Evolutionary conservation across 2,329 filamentous ascomycete genomes (phyloP), one percentile per base, ranked within the genome.

Genomic region (Ceratocystis cubensis): DNA sequence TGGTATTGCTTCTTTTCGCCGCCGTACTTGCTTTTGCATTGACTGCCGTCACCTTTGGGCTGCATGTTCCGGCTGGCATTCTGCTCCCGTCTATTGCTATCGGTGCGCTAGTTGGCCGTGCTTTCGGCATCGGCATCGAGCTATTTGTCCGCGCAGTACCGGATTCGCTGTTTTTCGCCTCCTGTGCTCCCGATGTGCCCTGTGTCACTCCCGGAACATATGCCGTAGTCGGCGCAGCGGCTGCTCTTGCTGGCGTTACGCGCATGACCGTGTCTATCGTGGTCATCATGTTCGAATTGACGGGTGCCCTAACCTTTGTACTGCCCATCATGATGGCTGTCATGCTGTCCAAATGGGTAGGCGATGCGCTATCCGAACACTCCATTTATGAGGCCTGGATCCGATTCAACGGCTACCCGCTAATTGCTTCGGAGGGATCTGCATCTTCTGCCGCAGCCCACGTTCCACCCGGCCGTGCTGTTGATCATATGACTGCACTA

Each of bases 311-410:
- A 33, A 96, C 91, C 0, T 97, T 97, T 73, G 93, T 99, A 62
- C 84, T 99, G 6, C 94, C 94, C 65, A 99, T 97, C 75, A 99
- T 99, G 94, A 89, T 99, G 70, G 91, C 92, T 56, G 94, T 99
- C 73, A 96, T 99, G 92, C 82, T 97, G 57, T 89, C 89, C 69
- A 99, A 99, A 78, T 99, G 94, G 94, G 91, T 96, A 30, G 94
- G 92, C 72, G 94, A 99, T 75, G 93, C 91, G 63, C 92, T 99
- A 75, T 91, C 90, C 30, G 89, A 90, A 66, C 85, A 88, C 63
- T 91, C 94, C 70, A 97, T 99, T 75, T 99, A 99, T 78, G 94
- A 99, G 75, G 88, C 88, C 65, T 99, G 94, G 94, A 99, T 99
- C 73, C 88, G 91, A 71, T 87, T 96, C 76, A 94, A 95, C 73